phyloP scores from a whole-genome alignment of 345 rosid genomes.

The Eucalyptus tenuipes region DNA sequence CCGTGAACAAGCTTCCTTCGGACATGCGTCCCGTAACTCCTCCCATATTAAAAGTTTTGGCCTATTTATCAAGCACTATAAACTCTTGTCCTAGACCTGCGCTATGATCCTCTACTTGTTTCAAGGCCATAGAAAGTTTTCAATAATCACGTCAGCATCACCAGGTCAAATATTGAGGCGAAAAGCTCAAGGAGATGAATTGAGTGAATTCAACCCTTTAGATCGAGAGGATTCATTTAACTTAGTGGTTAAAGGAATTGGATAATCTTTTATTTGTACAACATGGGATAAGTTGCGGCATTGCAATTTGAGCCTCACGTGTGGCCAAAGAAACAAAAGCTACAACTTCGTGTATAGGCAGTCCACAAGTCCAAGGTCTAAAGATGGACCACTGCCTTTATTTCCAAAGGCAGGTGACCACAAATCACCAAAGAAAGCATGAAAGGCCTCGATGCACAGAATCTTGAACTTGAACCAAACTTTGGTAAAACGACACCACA shows the following conservation, averaged over 20 bases:
- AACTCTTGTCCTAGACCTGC: neutral
- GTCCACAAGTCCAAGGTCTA: neutral
- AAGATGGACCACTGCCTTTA: neutral
- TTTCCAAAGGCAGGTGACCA: neutral
- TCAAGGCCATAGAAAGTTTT: neutral
- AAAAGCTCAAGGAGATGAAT: neutral
- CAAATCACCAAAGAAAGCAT: neutral
- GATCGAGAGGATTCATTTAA: neutral
- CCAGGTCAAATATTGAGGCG: neutral
- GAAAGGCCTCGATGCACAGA: neutral
- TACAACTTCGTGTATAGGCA: neutral
- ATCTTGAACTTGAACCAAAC: neutral
- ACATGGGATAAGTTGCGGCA: neutral
- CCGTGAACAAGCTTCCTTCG: neutral
- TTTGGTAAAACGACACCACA: neutral
- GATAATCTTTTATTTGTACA: neutral
- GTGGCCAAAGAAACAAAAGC: neutral
- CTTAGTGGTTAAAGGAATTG: neutral
- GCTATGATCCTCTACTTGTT: neutral
- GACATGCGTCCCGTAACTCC: neutral
- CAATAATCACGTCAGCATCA: neutral
- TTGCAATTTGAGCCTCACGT: neutral
- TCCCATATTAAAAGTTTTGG: neutral
- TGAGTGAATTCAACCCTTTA: neutral
- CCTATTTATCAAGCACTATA: neutral